These are phyloP conservation scores for Thraustochytrium striatum DNA, from an alignment of 352 stramenopile genomes.

Conservation along the genomic window DNA sequence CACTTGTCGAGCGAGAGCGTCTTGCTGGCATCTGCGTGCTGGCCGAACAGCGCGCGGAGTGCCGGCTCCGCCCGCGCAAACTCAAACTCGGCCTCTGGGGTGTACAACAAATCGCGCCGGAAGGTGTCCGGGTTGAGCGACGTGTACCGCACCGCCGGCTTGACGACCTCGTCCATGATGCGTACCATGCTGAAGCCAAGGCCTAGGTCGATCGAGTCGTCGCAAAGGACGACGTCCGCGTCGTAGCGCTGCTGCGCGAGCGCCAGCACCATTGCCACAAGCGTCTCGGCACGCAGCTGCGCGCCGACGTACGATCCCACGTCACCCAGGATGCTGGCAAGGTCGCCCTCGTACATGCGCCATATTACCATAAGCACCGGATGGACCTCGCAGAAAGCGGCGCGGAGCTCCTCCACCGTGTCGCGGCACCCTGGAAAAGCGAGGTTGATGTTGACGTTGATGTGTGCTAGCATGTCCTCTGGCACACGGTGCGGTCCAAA, in stretches of 20 bases:
- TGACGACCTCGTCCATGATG: background rate
- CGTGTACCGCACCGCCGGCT: background rate
- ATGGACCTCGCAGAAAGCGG: background rate
- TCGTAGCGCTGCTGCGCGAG: background rate
- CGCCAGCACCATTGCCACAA: background rate
- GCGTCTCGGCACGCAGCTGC: background rate
- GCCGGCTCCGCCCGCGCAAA: background rate
- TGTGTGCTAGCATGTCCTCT: background rate
- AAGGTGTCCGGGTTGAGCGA: background rate
- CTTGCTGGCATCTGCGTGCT: background rate
- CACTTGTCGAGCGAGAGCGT: background rate
- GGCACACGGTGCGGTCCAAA: background rate
- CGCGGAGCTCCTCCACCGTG: background rate
- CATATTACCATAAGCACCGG: background rate
- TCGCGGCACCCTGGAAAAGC: conserved; percentile 26
- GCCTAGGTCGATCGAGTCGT: background rate
- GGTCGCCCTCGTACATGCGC: background rate
- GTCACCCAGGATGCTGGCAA: background rate
- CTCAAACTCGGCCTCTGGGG: background rate
- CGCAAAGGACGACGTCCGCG: background rate
- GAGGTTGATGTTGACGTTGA: conserved; percentile 1
- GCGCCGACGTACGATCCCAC: background rate
- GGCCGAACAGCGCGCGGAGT: background rate
- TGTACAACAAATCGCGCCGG: background rate
- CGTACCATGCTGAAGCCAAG: background rate